Evolutionary conservation across 2,329 filamentous ascomycete genomes (phyloP), one percentile per base, ranked within the genome.

Genomic region (Alternaria longipes): DNA sequence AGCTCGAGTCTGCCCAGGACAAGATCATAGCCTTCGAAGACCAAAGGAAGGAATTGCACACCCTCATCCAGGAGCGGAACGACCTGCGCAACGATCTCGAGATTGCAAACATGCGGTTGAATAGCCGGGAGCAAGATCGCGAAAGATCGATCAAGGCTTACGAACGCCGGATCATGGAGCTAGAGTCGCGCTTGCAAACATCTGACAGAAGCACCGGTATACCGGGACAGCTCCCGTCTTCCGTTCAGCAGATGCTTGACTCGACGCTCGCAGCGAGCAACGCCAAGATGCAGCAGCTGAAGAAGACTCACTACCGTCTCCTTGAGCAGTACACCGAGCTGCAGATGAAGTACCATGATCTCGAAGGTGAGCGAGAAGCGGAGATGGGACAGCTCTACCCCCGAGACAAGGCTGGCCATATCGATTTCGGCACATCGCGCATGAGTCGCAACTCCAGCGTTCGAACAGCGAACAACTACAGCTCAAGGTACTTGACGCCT

Each of bases 61-160:
- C 80, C 20, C 84, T 86, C 1, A 83, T 86, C 47, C 83, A 85
- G n/a, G 84, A 86, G 28, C 86, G 87, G 1, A 84, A 86, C 16
- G 81, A 86, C 30, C 83, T 89, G 12, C 83, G 88, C 38, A 86
- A 83, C 56, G 84, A 87, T 52, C 83, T 89, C 7, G 84, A 89
- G 65, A 81, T 85, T 55, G 80, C 91, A 22, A 83, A 84, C 47
- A 81, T 89, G 80, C 84, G 88, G 65, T 79, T 93, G 8, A 77
- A 79, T 52, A 81, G 83, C 59, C 79, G 82, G 14, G 84, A 87
- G 42, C 73, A 79, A 20, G 85, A 87, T 59, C 78, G 82, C 5
- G 80, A 84, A 50, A 78, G 79, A n/a, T 74, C 78, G 14, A 79
- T 81, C 56, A 80, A 78, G 56, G 80, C 79, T 11, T 85, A 84